Evolutionary conservation across 2,329 filamentous ascomycete species (phyloP).

Genomic region (Colletotrichum sublineola): DNA sequence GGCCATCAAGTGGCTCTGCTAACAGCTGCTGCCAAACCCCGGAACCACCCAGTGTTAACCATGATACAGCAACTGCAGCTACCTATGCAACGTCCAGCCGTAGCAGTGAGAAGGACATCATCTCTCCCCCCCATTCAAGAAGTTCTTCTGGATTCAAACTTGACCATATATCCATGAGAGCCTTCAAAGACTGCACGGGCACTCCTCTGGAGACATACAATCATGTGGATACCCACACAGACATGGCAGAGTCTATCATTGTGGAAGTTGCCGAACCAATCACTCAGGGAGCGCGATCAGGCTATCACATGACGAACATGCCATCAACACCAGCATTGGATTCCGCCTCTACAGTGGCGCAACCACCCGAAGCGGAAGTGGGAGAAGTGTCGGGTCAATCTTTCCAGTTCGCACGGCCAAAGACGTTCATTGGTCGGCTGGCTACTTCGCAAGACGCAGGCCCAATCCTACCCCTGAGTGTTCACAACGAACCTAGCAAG

Average conservation of each 20-base stretch:
- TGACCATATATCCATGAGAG: background rate
- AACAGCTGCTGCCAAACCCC: no score
- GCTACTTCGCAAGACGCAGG: background rate
- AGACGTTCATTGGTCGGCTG: conserved; percentile 38
- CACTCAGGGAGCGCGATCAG: background rate
- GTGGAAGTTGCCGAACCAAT: background rate
- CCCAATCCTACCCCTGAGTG: conserved; percentile 1
- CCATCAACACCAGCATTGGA: conserved; percentile 20
- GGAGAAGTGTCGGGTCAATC: background rate
- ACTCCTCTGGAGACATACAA: background rate
- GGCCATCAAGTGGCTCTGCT: conserved; percentile 19
- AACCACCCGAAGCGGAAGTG: conserved; percentile 25
- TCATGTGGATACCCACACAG: background rate
- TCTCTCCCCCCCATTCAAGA: background rate
- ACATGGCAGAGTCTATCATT: background rate
- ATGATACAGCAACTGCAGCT: background rate
- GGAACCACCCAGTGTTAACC: background rate
- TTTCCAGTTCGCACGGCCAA: conserved; percentile 40
- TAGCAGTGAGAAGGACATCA: background rate
- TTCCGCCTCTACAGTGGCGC: conserved; percentile 14
- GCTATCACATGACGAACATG: background rate
- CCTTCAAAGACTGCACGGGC: background rate
- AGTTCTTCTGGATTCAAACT: background rate
- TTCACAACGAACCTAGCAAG: background rate
- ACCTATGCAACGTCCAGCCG: background rate